Evolutionary conservation across 805 yeast species (phyloP), one percentile per base, ranked within the genome.

Genomic region (Schwanniomyces pseudopolymorphus): DNA sequence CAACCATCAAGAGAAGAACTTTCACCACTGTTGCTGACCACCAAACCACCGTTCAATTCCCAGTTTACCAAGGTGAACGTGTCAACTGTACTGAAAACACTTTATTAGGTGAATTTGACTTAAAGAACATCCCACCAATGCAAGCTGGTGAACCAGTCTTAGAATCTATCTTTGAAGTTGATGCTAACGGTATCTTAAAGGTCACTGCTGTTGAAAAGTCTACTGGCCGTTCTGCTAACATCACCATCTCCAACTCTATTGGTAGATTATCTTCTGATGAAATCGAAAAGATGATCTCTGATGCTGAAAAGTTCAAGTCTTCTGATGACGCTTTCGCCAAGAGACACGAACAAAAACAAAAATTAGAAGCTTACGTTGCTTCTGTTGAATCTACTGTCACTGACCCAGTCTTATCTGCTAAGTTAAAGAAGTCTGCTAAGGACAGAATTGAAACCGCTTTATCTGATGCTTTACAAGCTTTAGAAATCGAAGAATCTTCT

Each of bases 321-420:
- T 88, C 96, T 65, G 99, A 92, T 78, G 97, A 92, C 72, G 97
- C 96, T 67, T 94, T 92, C 87, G 95, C 98, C 78, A 92, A 91
- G 91, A 87, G 87, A 75, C 97, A 92, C 81, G 98, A 94, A 84
- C 94, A 96, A 72, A 92, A 91, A 83, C 97, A 92, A 82, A 91
- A 90, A 83, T 87, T 92, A 74, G 99, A 92, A 84, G 89, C 97
- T 66, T 92, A 92, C 87, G 96, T 94, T 72, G 82, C 96, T 64
- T 84, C 95, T 60, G 89, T 91, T 65, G 97, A 94, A 82, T 80
- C 94, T 61, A 87, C 96, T 63, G 86, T 92, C 76, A 89, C 97
- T 66, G 99, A 94, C 86, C 98, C 97, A 77, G 91, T 89, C 77
- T 85, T 90, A 71, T 87, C 97, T 67, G 88, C 97, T 66, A 94